Evolutionary conservation across 768 basidiomycete genomes (phyloP).

Genomic region (Pholiota conissans): DNA sequence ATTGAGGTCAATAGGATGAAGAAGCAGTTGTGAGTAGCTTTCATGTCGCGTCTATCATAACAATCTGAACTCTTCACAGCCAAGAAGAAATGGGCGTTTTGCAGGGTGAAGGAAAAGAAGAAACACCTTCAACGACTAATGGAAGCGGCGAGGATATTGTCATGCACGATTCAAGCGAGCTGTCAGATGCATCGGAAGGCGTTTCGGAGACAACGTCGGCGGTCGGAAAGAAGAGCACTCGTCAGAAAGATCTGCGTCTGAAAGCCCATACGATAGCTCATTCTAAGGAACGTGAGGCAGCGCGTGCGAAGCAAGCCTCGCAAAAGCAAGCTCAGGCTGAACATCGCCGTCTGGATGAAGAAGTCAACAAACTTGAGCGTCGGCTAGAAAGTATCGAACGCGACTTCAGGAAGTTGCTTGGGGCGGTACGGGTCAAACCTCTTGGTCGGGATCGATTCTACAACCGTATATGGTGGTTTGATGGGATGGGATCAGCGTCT

Average conservation of each 20-base stretch:
- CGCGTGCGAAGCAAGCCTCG: constrained; percentile 74
- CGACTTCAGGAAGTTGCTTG: constrained; percentile 89
- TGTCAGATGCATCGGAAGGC: constrained; percentile 72
- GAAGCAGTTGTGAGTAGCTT: constrained; percentile 75
- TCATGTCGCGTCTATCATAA: no score
- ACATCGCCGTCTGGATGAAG: constrained; percentile 83
- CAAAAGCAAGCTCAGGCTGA: constrained; percentile 82
- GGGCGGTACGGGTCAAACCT: constrained; percentile 83
- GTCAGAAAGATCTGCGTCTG: constrained; percentile 52
- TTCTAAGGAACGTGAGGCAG: constrained; percentile 81
- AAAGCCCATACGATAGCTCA: constrained; percentile 58
- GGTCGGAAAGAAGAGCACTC: constrained; percentile 44
- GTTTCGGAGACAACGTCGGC: constrained; percentile 61
- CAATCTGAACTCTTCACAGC: no score
- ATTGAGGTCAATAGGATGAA: constrained; percentile 91
- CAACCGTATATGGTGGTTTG: constrained; percentile 98
- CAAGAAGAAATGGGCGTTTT: constrained; percentile 74
- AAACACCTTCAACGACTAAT: constrained; percentile 38
- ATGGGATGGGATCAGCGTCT: constrained; percentile 87
- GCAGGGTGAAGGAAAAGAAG: constrained; percentile 55
- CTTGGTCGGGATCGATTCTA: constrained; percentile 92
- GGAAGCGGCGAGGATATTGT: constrained; percentile 56
- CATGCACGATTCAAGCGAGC: constrained; percentile 69
- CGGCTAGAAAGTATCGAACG: constrained; percentile 86
- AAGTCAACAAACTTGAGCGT: constrained; percentile 79